Base-by-base conservation (phyloP, 148 eudicot genomes). In the Amaranthus cruentus region DNA sequence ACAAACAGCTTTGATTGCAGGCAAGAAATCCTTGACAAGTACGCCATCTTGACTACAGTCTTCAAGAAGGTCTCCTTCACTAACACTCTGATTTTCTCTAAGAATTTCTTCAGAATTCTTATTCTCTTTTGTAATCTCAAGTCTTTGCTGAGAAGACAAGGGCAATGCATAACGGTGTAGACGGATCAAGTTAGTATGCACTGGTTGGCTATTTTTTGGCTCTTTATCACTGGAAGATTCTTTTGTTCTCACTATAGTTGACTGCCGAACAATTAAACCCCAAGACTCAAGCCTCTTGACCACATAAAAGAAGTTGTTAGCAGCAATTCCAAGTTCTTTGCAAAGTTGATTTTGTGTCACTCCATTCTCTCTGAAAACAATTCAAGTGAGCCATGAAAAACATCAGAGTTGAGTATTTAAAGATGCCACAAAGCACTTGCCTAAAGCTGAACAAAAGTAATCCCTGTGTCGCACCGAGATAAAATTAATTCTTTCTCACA, bases 151-250 rank as follows among this genome's bases (percentile, higher is more conserved):
- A 73, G 85, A 83, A 66, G 96, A 88, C 84, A 95, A 83, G 70
- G 87, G 87, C 74, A 84, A 84, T 66, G 94, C 97, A 85, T 90
- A 95, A 73, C 99, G 99, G 77, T 81, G 83, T 70, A 95, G 83
- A 73, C 85, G 87, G 68, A 95, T 78, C 87, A 90, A 88, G 84
- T 95, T 95, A 69, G 99, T 95, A 67, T 66, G 70, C 75, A 87
- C 91, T 18, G 78, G 84, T 55, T 85, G 81, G 78, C 85, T 83
- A 78, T 46, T 77, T 81, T 82, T 88, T 13, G 73, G 70, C 71
- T 82, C 87, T 71, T 78, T 78, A 38, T 77, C 87, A 70, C 49
- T 74, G 4, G 80, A 78, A 78, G 85, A 64, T 78, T 87, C 91
- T 75, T 86, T 91, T 57, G 85, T 95, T 83, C 96, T 85, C 71